Evolutionary conservation across 352 stramenopile genomes (phyloP).

Genomic region (Detonula confervacea): DNA sequence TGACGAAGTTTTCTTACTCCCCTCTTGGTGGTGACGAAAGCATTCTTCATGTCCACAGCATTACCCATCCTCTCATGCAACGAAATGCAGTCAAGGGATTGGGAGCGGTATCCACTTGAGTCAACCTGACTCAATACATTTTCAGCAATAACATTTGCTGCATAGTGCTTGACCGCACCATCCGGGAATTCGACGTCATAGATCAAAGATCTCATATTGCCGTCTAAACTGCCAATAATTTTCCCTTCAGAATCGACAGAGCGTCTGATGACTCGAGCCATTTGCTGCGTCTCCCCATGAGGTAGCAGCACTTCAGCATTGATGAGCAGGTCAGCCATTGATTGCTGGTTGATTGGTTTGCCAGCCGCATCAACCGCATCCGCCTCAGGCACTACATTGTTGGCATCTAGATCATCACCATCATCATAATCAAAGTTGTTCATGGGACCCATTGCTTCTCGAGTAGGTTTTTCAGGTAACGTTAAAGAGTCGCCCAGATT

Average conservation of each 20-base stretch:
- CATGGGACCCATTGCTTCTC: background rate
- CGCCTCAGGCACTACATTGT: conserved; percentile 16
- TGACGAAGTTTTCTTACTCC: conserved; percentile 13
- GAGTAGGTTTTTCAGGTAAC: too few relatives aligned
- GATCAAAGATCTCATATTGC: conserved; percentile 46
- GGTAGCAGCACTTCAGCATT: conserved; percentile 24
- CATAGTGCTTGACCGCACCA: conserved; percentile 48
- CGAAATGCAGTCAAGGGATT: conserved; percentile 41
- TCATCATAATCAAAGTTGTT: background rate
- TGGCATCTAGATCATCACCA: background rate
- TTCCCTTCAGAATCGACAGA: conserved; percentile 34
- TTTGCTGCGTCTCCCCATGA: background rate
- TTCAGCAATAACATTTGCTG: conserved; percentile 61
- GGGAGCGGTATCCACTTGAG: conserved; percentile 20
- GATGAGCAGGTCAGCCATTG: conserved; percentile 19
- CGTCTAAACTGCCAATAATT: conserved; percentile 30
- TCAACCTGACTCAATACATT: conserved; percentile 50
- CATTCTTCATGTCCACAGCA: conserved; percentile 23
- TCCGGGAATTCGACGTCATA: conserved; percentile 57
- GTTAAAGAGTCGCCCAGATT: conserved; percentile 22
- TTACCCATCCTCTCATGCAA: conserved; percentile 34
- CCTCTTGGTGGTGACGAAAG: conserved; percentile 28
- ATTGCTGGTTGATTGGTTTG: conserved; percentile 31
- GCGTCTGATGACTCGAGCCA: conserved; percentile 5
- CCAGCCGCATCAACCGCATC: conserved; percentile 23